Base-by-base conservation (phyloP, 1,284 basidiomycete species). In the Tetrapyrgos nigripes region DNA sequence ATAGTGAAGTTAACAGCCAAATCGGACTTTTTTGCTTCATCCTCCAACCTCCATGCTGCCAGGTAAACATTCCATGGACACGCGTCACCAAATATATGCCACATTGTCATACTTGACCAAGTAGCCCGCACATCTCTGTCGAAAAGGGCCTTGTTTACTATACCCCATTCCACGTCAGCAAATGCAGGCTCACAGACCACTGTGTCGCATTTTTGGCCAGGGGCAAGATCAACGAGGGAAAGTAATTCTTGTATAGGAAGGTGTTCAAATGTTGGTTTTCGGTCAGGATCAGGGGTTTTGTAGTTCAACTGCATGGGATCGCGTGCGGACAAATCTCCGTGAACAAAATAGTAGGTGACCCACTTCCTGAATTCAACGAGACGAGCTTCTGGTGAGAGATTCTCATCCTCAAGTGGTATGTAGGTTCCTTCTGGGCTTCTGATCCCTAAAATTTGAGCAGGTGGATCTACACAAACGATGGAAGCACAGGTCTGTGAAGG, bases 291-390 rank as follows among this genome's bases (percentile, higher is more conserved):
- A 6, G 46, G 10, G 29, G 48, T 37, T 57, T 46, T 3, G 44
- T 21, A 33, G 19, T 40, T 47, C 5, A 67, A 23, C 11, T 62
- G 29, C 0, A 40, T 40, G 23, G 62, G 21, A 29, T 70, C 62
- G 4, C 55, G 66, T 17, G 51, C 57, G 10, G 60, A 53, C 26
- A 68, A 58, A 40, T 67, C 58, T 19, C 57, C 56, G 35, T 70
- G 66, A 4, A 35, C 27, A 44, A 56, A 70, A 49, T 65, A 68
- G 37, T 55, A 53, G 13, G 59, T 14, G 13, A 62, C 55, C 65
- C 66, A 69, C 55, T 46, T 59, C 2, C 33, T 62, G 45, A 70
- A 70, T 8, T 51, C 60, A 3, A 48, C 31, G 19, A 50, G 59
- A 19, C 63, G 62, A 13, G 24, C 59, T 19, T 58, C 60, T 3